Base-by-base conservation (phyloP, 805 yeast species). In the Cyberlindnera meyerae region DNA sequence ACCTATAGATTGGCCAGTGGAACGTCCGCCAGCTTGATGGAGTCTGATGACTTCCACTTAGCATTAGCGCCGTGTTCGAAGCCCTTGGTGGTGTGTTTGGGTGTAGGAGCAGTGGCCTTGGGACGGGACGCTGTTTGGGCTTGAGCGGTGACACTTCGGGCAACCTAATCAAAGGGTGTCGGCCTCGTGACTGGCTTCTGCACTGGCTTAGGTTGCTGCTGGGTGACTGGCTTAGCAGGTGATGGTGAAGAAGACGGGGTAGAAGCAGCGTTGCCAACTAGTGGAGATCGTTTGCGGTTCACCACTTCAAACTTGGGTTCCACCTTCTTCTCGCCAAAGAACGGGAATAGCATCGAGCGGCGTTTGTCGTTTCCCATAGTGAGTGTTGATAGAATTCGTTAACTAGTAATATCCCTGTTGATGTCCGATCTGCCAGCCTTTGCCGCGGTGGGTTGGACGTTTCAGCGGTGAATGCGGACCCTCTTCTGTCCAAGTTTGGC, bases 261-360 rank as follows among this genome's bases (percentile, higher is more conserved):
- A 17, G 25, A 20, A 27, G 22, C 18, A 8, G 36, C 11, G 20
- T 24, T 3, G 11, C 20, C 18, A 6, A 35, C 37, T 28, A 43
- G 27, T 4, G 57, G 57, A 1, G 49, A 45, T 28, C 47, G 49
- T 45, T 51, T 53, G 18, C 57, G 35, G 36, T 51, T 53, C 17
- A 51, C 43, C 4, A 52, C 57, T 18, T 53, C 57, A 16, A 51
- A 49, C 40, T 51, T 52, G 5, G 45, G 31, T 30, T 44, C 48
- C 7, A 37, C 40, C 31, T 49, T 47, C 41, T 43, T 40, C 14
- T 42, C 37, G 4, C 40, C 4, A 11, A 43, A 37, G 37, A 54
- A 49, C 18, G 54, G 53, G 24, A 51, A 50, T 6, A 54, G 39
- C 25, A 52, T 14, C 11, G 58, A 54, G 4, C 52, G 39, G 27